Evolutionary conservation across 306 rosid genomes (phyloP).

Genomic region (Glycine tomentella): DNA sequence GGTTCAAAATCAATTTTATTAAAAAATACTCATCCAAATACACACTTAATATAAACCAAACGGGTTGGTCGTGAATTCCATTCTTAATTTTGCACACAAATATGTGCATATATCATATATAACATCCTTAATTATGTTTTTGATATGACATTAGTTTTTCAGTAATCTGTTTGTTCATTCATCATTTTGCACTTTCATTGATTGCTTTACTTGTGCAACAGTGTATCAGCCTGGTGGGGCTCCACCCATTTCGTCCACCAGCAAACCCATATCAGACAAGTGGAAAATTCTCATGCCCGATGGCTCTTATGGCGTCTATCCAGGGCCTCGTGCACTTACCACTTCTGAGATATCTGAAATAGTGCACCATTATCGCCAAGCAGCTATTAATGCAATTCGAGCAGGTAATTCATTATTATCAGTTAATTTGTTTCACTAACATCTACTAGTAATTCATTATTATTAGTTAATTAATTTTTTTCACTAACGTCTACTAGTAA

Average conservation of each 20-base stretch:
- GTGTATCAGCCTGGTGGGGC: constrained; percentile 81
- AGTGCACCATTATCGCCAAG: constrained; percentile 71
- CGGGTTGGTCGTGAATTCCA: neutral
- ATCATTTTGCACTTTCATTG: neutral
- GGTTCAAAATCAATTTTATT: too few species aligned
- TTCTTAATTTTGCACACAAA: neutral
- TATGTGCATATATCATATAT: neutral
- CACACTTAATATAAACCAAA: too few species aligned
- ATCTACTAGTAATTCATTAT: neutral
- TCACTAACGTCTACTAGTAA: too few species aligned
- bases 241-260: constrained; percentile 79
- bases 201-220: constrained; percentile 32
- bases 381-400: constrained; percentile 57
- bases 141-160: neutral
- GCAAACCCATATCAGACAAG: constrained; percentile 62
- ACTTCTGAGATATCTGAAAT: constrained; percentile 61
- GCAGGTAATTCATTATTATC: constrained; percentile 60
- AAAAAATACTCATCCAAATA: too few species aligned
- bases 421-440: neutral
- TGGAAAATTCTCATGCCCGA: constrained; percentile 80
- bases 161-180: neutral
- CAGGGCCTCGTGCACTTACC: constrained; percentile 63
- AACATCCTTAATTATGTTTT: neutral
- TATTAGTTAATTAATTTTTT: too few species aligned
- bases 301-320: constrained; percentile 75